Percentiles rank a stretch among this genome's conserved stretches.
phyloP scores from a whole-genome alignment of 2,329 filamentous ascomycete genomes.

The Fragosphaeria purpurea region DNA sequence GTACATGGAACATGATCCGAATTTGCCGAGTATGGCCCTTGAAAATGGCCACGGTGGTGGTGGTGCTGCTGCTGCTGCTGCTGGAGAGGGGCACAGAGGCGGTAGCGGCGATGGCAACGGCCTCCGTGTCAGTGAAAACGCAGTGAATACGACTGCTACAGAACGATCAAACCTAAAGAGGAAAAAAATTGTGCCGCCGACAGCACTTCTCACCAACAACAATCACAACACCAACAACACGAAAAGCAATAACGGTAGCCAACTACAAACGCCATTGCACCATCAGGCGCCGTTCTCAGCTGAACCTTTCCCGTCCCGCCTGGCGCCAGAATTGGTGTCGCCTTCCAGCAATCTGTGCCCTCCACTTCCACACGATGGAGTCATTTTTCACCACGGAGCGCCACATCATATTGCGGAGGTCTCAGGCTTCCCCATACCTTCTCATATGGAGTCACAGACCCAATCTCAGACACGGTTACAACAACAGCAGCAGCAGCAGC shows the following conservation, averaged over 20 bases:
- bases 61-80: no score
- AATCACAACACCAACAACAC: slow-evolving; percentile 21
- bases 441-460: slow-evolving; percentile 6
- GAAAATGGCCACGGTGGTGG: slow-evolving; percentile 14
- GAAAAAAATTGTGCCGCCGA: slow-evolving; percentile 33
- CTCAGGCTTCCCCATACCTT: neutral
- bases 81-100: neutral
- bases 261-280: slow-evolving; percentile 17
- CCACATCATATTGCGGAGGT: neutral
- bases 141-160: slow-evolving; percentile 3
- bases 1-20: slow-evolving; percentile 39
- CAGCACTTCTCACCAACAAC: slow-evolving; percentile 12
- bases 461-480: slow-evolving; percentile 9
- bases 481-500: slow-evolving; percentile 15
- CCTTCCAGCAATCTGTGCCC: slow-evolving; percentile 1
- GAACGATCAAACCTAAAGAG: slow-evolving; percentile 37
- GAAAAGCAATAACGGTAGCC: slow-evolving; percentile 21
- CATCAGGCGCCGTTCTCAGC: slow-evolving; percentile 3
- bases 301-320: neutral
- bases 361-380: neutral
- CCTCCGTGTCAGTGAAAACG: neutral
- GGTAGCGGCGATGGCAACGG: neutral
- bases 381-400: no score
- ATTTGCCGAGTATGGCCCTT: slow-evolving; percentile 22
- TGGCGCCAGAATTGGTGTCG: neutral